Evolutionary conservation across 2,329 filamentous ascomycete genomes (phyloP).

Genomic region (Fusarium odoratissimum): DNA sequence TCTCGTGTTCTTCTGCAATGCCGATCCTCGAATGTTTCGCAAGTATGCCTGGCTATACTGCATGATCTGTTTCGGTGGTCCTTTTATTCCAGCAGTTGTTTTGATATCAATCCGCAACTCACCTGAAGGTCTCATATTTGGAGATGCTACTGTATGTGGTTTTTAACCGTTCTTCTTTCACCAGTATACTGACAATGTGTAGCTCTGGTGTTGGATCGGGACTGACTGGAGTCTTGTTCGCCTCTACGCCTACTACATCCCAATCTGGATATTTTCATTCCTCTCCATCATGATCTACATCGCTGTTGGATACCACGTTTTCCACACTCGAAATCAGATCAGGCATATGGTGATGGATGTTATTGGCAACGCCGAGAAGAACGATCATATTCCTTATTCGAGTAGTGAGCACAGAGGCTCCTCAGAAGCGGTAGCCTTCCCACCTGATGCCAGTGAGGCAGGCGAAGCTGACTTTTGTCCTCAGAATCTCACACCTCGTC

Average conservation of each 20-base stretch:
- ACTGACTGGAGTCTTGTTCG: constrained; percentile 65
- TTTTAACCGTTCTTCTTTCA: fast-evolving
- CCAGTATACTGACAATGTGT: constrained; percentile 15
- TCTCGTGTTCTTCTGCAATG: constrained; percentile 70
- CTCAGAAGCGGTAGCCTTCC: constrained; percentile 49
- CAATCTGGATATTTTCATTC: constrained; percentile 69
- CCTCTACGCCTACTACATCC: constrained; percentile 70
- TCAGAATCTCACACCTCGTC: constrained; percentile 45
- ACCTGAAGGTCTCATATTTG: constrained; percentile 59
- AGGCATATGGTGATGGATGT: constrained; percentile 56
- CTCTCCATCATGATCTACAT: constrained; percentile 66
- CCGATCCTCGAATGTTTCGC: constrained; percentile 71
- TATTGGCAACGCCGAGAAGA: constrained; percentile 37
- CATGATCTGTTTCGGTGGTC: constrained; percentile 75
- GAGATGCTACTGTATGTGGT: constrained; percentile 64
- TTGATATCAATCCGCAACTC: constrained; percentile 68
- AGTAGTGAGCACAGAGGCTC: constrained; percentile 48
- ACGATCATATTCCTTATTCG: constrained; percentile 33
- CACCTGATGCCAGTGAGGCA: not conserved
- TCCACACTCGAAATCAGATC: constrained; percentile 67
- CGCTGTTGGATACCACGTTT: constrained; percentile 68
- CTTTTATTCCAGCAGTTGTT: constrained; percentile 73
- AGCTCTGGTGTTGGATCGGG: constrained; percentile 73
- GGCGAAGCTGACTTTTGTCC: constrained; percentile 26
- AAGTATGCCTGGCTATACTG: constrained; percentile 78